These are phyloP conservation scores for Salix suchowensis DNA, from an alignment of 345 rosid species.

Conservation along the genomic window DNA sequence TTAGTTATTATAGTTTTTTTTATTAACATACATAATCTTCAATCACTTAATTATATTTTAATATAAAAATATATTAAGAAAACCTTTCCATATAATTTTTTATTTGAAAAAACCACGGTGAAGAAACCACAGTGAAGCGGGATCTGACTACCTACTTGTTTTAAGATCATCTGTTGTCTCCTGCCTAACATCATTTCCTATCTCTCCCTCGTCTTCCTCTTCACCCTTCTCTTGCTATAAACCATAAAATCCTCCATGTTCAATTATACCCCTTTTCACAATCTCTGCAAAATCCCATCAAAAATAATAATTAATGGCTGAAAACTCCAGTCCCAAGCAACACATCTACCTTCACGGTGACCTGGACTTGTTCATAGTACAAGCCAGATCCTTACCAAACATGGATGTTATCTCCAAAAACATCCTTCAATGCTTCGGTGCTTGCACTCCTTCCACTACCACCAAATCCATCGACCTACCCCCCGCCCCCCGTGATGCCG, in stretches of 20 bases:
- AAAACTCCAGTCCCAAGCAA: conserved; percentile 1
- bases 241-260: not conserved
- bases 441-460: not conserved
- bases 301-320: conserved; percentile 13
- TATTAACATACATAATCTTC: no score
- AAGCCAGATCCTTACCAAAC: conserved; percentile 64
- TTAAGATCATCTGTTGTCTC: not conserved
- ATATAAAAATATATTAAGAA: no score
- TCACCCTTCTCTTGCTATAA: not conserved
- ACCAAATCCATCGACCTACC: not conserved
- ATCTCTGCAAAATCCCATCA: not conserved
- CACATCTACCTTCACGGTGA: conserved; percentile 62
- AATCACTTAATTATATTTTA: no score
- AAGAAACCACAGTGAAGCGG: no score
- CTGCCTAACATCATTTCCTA: not conserved
- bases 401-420: conserved; percentile 26
- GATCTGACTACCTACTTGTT: no score
- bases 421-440: not conserved
- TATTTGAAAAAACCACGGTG: no score
- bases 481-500: conserved; percentile 2
- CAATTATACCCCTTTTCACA: not conserved
- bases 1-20: no score
- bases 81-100: no score
- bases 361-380: conserved; percentile 55
- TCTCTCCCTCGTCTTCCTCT: not conserved